These are phyloP conservation scores for Plectranthus barbatus DNA, from an alignment of 257 asterid species.

Conservation along the genomic window DNA sequence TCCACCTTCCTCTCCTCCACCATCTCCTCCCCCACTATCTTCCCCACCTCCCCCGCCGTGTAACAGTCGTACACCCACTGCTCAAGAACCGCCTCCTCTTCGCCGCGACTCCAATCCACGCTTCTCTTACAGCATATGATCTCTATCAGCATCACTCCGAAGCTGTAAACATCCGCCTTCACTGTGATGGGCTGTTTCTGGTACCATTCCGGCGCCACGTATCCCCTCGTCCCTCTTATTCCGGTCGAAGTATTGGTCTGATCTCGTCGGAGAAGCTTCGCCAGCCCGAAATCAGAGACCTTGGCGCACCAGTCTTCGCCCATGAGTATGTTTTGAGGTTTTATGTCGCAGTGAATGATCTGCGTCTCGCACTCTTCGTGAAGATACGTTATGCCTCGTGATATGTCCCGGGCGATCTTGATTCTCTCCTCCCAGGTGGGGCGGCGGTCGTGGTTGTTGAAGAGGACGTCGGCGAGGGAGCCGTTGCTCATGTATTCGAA, in stretches of 20 bases:
- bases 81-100: slow-evolving; percentile 40
- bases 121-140: slow-evolving; percentile 30
- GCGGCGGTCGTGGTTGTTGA: slow-evolving; percentile 9
- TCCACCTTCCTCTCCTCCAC: slow-evolving; percentile 25
- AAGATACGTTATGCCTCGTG: slow-evolving; percentile 44
- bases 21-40: slow-evolving; percentile 21
- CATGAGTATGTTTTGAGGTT: slow-evolving; percentile 57
- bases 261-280: slow-evolving; percentile 43
- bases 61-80: slow-evolving; percentile 33
- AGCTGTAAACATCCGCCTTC: slow-evolving; percentile 55
- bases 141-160: slow-evolving; percentile 47
- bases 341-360: slow-evolving; percentile 57
- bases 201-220: slow-evolving; percentile 55
- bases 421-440: slow-evolving; percentile 40
- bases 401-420: slow-evolving; percentile 28
- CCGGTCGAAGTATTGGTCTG: slow-evolving; percentile 39
- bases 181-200: slow-evolving; percentile 35
- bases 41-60: slow-evolving; percentile 13
- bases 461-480: slow-evolving; percentile 35
- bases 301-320: slow-evolving; percentile 31
- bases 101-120: slow-evolving; percentile 24
- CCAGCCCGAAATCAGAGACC: slow-evolving; percentile 50
- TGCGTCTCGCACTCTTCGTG: slow-evolving; percentile 53
- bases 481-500: slow-evolving; percentile 53
- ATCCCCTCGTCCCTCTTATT: slow-evolving; percentile 45